These are phyloP conservation scores for Lipomyces oligophaga DNA, from an alignment of 805 yeast species.

Conservation along the genomic window DNA sequence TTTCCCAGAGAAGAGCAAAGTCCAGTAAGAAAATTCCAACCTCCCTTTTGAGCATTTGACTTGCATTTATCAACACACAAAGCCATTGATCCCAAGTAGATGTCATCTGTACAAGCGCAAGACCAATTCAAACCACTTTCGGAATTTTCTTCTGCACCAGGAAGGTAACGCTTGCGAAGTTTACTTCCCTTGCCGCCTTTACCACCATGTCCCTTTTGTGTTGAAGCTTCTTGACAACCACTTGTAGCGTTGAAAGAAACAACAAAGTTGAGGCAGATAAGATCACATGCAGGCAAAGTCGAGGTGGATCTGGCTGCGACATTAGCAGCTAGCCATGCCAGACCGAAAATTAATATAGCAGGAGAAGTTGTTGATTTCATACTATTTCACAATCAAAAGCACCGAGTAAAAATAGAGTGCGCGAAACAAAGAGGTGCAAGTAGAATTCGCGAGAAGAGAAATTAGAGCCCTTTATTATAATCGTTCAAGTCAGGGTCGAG, in stretches of 20 bases:
- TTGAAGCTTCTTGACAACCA: not conserved
- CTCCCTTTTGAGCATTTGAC: not conserved
- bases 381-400: not conserved
- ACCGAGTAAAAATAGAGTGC: not conserved
- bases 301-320: not conserved
- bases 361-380: not conserved
- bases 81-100: slow-evolving; percentile 10
- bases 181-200: not conserved
- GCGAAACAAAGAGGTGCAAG: too few relatives aligned
- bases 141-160: too few relatives aligned
- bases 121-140: too few relatives aligned
- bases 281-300: not conserved
- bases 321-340: not conserved
- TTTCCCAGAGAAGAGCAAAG: not conserved
- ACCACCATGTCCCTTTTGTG: not conserved
- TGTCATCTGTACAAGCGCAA: slow-evolving; percentile 10
- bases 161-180: not conserved
- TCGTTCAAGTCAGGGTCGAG: too few relatives aligned
- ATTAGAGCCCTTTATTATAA: too few relatives aligned
- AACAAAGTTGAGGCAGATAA: not conserved
- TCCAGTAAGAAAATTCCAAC: slow-evolving; percentile 2
- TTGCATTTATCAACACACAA: slow-evolving; percentile 8
- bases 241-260: not conserved
- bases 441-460: too few relatives aligned
- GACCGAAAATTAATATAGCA: not conserved